These are phyloP conservation scores for Linderniella brevidens DNA, from an alignment of 257 asterid species.

Conservation along the genomic window DNA sequence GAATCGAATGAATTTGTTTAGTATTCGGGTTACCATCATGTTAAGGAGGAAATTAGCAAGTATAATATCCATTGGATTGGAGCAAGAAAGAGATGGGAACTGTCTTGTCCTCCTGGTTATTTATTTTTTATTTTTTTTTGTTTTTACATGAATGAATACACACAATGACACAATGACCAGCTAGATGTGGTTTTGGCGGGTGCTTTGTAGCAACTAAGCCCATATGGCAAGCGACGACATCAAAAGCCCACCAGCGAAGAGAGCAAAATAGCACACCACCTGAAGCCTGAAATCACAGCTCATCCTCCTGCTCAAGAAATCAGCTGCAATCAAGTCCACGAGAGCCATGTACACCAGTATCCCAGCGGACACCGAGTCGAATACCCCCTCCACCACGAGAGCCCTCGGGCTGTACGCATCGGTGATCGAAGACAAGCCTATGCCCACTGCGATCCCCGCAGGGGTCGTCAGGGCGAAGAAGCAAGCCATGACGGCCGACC, in stretches of 20 bases:
- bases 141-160: neutral
- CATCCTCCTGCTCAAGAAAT: slow-evolving; percentile 87
- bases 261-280: slow-evolving; percentile 43
- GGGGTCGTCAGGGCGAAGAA: slow-evolving; percentile 87
- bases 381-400: slow-evolving; percentile 50
- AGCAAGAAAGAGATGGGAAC: no score
- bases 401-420: slow-evolving; percentile 71
- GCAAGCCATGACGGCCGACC: slow-evolving; percentile 59
- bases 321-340: slow-evolving; percentile 83
- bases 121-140: no score
- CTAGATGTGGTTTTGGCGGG: no score
- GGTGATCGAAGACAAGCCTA: slow-evolving; percentile 43
- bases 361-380: slow-evolving; percentile 77
- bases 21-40: no score
- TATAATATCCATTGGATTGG: no score
- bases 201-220: slow-evolving; percentile 35
- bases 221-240: slow-evolving; percentile 78
- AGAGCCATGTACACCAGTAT: slow-evolving; percentile 80
- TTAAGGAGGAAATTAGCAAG: no score
- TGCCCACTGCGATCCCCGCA: slow-evolving; percentile 57
- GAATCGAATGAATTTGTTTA: no score
- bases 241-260: slow-evolving; percentile 61
- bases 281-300: slow-evolving; percentile 81
- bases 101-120: no score
- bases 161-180: no score